Evolutionary conservation across 2,329 filamentous ascomycete genomes (phyloP), one percentile per base, ranked within the genome.

Genomic region (Calonectria ilicicola): DNA sequence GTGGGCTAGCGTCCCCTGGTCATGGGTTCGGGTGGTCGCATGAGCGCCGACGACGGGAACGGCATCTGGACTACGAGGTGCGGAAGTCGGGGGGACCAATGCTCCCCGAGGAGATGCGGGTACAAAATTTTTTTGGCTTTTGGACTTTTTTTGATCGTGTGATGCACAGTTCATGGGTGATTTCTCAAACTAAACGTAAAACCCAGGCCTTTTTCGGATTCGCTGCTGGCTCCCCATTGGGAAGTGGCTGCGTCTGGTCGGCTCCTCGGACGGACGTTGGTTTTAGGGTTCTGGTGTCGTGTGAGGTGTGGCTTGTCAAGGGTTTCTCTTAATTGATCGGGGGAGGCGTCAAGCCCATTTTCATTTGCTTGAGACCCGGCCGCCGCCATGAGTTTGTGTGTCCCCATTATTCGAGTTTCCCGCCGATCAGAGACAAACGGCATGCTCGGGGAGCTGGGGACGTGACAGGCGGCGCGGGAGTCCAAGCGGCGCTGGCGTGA

Each of bases 1-100:
- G 38, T n/a, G 49, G 49, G 46, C 38, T 35, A 58, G 40, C 27
- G n/a, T 26, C 29, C 49, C 64, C 46, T 14, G 58, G 46, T 56
- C 69, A 67, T 64, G 69, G 47, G 56, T 64, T 71, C 69, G 69
- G 69, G 69, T 67, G 69, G 69, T 71, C 69, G 69, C 64, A 67
- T 67, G 64, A 56, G 56, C 58, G 56, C 56, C 64, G 35, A 10
- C 8, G 29, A 27, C 7, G 63, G 42, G n/a, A 15, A 23, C 46
- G 35, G 65, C 27, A 44, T 29, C 14, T 51, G 35, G 51, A n/a
- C n/a, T 32, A n/a, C 5, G 12, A n/a, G 40, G 23, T 26, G 23
- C 69, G 69, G 69, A 67, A 67, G 69, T 71, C 69, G 69, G 69
- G 47, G 58, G 68, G 21, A n/a, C 12, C 5, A 32, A 32, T 2